Evolutionary conservation across 83 land plant species (phyloP).

Genomic region (Picea engelmannii): DNA sequence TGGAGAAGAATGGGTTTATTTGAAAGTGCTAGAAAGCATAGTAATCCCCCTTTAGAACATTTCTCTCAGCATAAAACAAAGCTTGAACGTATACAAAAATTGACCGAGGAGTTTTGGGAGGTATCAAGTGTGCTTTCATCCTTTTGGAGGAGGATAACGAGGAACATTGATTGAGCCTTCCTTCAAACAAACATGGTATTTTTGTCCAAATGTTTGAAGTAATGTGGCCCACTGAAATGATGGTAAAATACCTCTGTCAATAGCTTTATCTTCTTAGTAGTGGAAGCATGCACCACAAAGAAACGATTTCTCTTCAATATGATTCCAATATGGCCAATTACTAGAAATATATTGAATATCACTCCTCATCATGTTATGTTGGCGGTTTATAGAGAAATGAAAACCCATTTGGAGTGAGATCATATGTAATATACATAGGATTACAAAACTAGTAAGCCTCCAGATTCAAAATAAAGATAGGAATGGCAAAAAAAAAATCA

Average conservation of each 20-base stretch:
- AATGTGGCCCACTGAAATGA: constrained; percentile 77
- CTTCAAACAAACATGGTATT: constrained; percentile 85
- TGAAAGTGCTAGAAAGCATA: too few relatives aligned
- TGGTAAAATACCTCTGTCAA: constrained; percentile 75
- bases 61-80: constrained; percentile 76
- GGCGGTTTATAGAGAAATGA: constrained; percentile 87
- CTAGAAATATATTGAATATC: constrained; percentile 65
- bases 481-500: constrained; percentile 67
- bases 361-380: constrained; percentile 85
- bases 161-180: constrained; percentile 82
- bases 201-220: constrained; percentile 86
- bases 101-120: constrained; percentile 76
- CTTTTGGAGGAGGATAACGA: constrained; percentile 88
- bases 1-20: too few relatives aligned
- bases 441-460: constrained; percentile 87
- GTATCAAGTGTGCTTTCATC: constrained; percentile 80
- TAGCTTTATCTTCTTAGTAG: constrained; percentile 83
- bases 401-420: constrained; percentile 81
- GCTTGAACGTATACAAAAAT: constrained; percentile 88
- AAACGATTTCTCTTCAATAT: constrained; percentile 79
- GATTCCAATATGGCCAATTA: constrained; percentile 85
- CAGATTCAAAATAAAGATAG: constrained; percentile 80
- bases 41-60: constrained; percentile 90
- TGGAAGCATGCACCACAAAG: constrained; percentile 85
- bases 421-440: constrained; percentile 87